Evolutionary conservation across 2,329 filamentous ascomycete species (phyloP).

Genomic region (Bretziella fagacearum): DNA sequence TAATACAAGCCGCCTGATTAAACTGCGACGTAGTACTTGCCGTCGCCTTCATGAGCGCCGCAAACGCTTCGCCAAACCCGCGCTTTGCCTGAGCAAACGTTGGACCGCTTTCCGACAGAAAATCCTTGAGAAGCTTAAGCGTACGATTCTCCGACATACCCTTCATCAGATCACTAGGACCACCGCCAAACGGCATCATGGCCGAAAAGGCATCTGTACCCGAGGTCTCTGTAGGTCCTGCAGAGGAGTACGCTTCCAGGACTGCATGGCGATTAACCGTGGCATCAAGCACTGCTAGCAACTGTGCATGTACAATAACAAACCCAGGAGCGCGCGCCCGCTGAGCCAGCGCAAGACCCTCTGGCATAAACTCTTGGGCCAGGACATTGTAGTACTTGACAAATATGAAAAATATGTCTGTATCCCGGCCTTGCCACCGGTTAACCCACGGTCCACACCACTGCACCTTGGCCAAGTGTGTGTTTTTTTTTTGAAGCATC

Average conservation of each 20-base stretch:
- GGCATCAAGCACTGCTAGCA: conserved; percentile 62
- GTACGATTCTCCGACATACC: conserved; percentile 81
- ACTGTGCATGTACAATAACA: conserved; percentile 64
- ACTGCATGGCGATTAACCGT: conserved; percentile 63
- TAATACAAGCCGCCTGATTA: conserved; percentile 70
- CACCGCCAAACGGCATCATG: conserved; percentile 36
- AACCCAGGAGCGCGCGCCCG: conserved; percentile 57
- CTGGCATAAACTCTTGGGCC: conserved; percentile 52
- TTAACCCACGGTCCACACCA: conserved; percentile 78
- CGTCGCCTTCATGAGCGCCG: conserved; percentile 53
- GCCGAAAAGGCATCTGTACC: conserved; percentile 50
- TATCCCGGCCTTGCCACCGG: conserved; percentile 74
- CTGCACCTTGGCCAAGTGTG: conserved; percentile 51
- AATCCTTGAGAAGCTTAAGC: conserved; percentile 65
- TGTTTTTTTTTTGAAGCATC: conserved; percentile 18
- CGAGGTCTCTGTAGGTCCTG: conserved; percentile 29
- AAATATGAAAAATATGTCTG: conserved; percentile 82
- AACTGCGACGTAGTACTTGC: conserved; percentile 63
- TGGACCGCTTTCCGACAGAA: conserved; percentile 38
- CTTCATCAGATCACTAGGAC: conserved; percentile 52
- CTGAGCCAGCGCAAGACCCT: conserved; percentile 33
- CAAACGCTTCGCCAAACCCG: conserved; percentile 62
- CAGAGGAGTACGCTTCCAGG: conserved; percentile 27
- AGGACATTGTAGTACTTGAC: conserved; percentile 75
- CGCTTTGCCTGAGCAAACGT: conserved; percentile 33